phyloP scores from a whole-genome alignment of 1,139 yeast genomes.

The Scheffersomyces illinoinensis region DNA sequence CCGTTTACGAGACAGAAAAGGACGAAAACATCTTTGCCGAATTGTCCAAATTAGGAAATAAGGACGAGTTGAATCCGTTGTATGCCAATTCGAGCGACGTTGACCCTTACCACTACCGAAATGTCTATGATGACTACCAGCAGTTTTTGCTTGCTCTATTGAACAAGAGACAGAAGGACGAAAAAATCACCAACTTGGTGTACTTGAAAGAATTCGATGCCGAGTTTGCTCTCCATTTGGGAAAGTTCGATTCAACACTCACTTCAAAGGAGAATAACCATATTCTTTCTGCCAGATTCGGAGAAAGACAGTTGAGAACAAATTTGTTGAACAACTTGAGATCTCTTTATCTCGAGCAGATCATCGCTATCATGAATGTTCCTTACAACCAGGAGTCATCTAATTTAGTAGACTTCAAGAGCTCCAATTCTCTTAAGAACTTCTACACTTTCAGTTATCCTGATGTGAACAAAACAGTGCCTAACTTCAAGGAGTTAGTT shows the following conservation, averaged over 20 bases:
- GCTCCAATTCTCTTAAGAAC: conserved; percentile 27
- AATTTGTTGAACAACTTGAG: conserved; percentile 37
- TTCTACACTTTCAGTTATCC: conserved; percentile 16
- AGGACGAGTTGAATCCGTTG: conserved; percentile 9
- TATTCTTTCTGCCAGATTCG: conserved; percentile 3
- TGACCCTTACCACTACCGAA: conserved; percentile 34
- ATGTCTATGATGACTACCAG: conserved; percentile 40
- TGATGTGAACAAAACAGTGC: conserved; percentile 3
- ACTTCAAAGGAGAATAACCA: conserved; percentile 21
- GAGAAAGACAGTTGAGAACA: conserved; percentile 39
- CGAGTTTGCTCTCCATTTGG: conserved; percentile 32
- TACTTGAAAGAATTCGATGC: conserved; percentile 39
- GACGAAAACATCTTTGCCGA: conserved; percentile 14
- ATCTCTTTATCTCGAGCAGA: conserved; percentile 41
- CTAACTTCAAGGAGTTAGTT: conserved; percentile 5
- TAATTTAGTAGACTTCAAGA: conserved; percentile 29
- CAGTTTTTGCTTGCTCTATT: conserved; percentile 31
- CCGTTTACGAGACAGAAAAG: conserved; percentile 1
- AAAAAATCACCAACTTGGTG: conserved; percentile 30
- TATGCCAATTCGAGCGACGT: conserved; percentile 11
- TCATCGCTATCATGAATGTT: conserved; percentile 35
- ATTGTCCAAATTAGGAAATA: conserved; percentile 14
- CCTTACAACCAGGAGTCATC: conserved; percentile 35
- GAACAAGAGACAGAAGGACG: conserved; percentile 17
- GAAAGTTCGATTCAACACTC: conserved; percentile 11